Base-by-base conservation (phyloP, 495 filamentous ascomycete genomes). In the Thermochaetoides thermophila region DNA sequence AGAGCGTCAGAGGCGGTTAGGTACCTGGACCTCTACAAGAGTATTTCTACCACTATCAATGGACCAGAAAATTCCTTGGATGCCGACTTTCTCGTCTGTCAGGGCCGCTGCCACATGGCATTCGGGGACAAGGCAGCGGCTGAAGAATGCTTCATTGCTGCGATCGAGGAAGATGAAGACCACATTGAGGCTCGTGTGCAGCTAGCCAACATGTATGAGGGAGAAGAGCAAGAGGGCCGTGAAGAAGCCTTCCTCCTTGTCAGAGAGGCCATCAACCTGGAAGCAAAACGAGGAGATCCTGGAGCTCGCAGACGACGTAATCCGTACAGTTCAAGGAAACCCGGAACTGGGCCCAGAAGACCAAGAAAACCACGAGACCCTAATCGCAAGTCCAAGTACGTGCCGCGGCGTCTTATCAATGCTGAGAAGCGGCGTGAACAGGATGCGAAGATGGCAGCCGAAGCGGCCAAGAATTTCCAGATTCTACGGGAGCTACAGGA, bases 161-260 rank as follows among this genome's bases (percentile, higher is more conserved):
- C 87, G 8, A 70, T 84, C 15, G 69, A 81, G 27, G 61, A 72
- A 36, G 78, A 93, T 37, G 42, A 69, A 9, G 57, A 64, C 27
- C 69, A 81, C 38, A 69, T 81, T 30, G 74, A 84, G 32, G 61
- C 61, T 10, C 75, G 82, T 28, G 71, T 80, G 10, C 63, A 78
- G 39, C 61, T 95, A 11, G 83, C 79, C 7, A 81, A 76, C 42
- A 69, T 93, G 47, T 91, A 84, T 47, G 81, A 89, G 47, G 67
- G 66, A 13, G 64, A 71, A 17, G 68, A 69, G 29, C 67, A 65
- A 13, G 73, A 80, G 17, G 52, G 52, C 7, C 44, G 50, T 10
- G 52, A 55, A 35, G 68, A 85, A 42, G 85, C 84, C 0, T 68
- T 80, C 36, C 69, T 76, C 23, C 72, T 75, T 23, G 73, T 81